Evolutionary conservation across 805 yeast species (phyloP).

Genomic region (Candida berthetii): DNA sequence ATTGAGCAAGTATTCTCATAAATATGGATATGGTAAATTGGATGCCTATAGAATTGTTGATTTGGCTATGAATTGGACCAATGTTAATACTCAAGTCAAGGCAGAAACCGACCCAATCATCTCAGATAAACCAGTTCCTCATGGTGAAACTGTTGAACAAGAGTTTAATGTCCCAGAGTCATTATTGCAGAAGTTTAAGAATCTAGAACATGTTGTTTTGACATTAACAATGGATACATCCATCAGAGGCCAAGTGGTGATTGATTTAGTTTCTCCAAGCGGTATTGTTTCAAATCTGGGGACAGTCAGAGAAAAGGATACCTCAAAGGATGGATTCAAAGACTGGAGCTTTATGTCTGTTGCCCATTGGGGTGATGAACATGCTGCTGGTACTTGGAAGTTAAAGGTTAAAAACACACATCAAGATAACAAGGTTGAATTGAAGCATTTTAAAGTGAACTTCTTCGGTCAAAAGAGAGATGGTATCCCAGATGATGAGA

Average conservation of each 20-base stretch:
- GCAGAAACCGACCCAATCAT: slow-evolving; percentile 30
- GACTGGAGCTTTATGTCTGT: slow-evolving; percentile 95
- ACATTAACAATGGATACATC: slow-evolving; percentile 63
- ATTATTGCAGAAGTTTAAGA: slow-evolving; percentile 54
- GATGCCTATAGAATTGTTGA: slow-evolving; percentile 76
- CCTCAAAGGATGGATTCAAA: slow-evolving; percentile 47
- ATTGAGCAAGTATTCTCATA: slow-evolving; percentile 69
- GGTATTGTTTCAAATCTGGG: slow-evolving; percentile 76
- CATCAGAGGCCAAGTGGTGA: slow-evolving; percentile 63
- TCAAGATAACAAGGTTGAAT: slow-evolving; percentile 28
- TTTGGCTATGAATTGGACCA: slow-evolving; percentile 67
- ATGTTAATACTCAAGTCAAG: slow-evolving; percentile 93
- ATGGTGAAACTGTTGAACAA: slow-evolving; percentile 25
- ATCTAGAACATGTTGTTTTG: slow-evolving; percentile 82
- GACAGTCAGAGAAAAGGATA: slow-evolving; percentile 55
- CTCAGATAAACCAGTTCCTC: slow-evolving; percentile 15
- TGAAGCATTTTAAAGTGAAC: slow-evolving; percentile 70
- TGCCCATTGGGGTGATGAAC: slow-evolving; percentile 97
- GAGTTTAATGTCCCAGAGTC: slow-evolving; percentile 39
- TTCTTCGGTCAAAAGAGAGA: slow-evolving; percentile 70
- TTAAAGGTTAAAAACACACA: slow-evolving; percentile 50
- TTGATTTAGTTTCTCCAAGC: slow-evolving; percentile 64
- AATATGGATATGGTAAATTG: slow-evolving; percentile 87
- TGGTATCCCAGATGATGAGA: slow-evolving; percentile 27
- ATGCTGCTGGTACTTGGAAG: slow-evolving; percentile 78